Base-by-base conservation (phyloP, 23 red algal species). In the Chondrus crispus region DNA sequence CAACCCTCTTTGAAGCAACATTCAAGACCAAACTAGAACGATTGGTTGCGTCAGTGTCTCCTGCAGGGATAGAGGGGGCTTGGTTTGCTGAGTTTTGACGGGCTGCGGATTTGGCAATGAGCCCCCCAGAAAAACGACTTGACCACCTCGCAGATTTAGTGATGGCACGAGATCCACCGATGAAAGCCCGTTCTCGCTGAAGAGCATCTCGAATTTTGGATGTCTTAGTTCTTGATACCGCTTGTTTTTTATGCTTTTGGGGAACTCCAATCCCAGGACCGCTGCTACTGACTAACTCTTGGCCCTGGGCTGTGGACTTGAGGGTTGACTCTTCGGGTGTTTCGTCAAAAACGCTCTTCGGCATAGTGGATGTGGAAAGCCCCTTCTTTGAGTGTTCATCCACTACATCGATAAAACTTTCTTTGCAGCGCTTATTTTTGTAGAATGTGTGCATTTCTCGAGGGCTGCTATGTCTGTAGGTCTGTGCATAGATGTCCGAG, bases 161-260 rank as follows among this genome's bases (percentile, higher is more conserved):
- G 18, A 82, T 49, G 14, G 88, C 74, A 29, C 88, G 88, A 8
- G 55, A 47, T n/a, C 88, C 88, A 22, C 88, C 88, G 36, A 91
- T 47, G 24, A 71, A 19, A 9, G 88, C 45, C 42, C 88, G 74
- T 70, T 91, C 88, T 55, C 68, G 74, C 69, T 48, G n/a, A 42
- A 76, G 57, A 9, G 8, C 68, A 19, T 66, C 60, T 0, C 26
- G 9, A 13, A 32, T 7, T 66, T 66, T 8, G 18, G 9, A 9
- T 19, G 26, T 8, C 35, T 13, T 32, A 22, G 7, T 22, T 19
- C 5, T 22, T 20, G 20, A 20, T 20, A 14, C 20, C 20, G 50
- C 50, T 54, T 20, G 12, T 54, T 54, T 54, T 20, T 20, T 12
- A 20, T 20, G 58, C 24, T 22, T 22, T 32, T 66, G 51, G 7